Base-by-base conservation (phyloP, 2,329 filamentous ascomycete species). In the Colletotrichum sp. region DNA sequence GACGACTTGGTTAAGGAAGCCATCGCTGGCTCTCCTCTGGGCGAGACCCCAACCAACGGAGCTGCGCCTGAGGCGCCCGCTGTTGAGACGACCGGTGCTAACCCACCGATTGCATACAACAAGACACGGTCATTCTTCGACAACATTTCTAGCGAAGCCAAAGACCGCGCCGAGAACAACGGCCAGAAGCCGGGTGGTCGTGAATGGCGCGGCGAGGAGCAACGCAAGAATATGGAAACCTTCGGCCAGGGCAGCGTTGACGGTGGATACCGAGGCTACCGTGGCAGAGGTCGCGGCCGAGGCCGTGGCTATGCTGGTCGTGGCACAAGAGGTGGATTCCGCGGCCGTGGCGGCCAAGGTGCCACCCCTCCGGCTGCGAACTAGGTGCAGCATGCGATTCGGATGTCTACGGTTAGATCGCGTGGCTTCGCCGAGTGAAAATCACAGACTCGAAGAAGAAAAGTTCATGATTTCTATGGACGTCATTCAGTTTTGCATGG, bases 231-330 rank as follows among this genome's bases (percentile, higher is more conserved):
- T 83, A 95, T 99, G 82, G 97, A 99, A 87, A 99, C 97, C 0
- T 99, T 99, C 80, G 97, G 97, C 10, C 96, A 99, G 84, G 96
- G 96, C 69, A 98, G 96, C 80, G 96, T 99, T 26, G 97, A 99
- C 80, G 93, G 92, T 67, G 91, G 92, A 18, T 94, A 92, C 83
- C 91, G 94, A 77, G 92, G 93, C 69, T 97, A 93, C 85, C 93
- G 96, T 68, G 95, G 95, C 34, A 91, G 95, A 59, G 95, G 95
- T 44, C 93, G 96, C 73, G 95, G 95, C 26, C 91, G 94, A 65
- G 93, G 94, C 30, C 87, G 90, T 76, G 89, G 89, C 24, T 84
- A 86, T 73, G 86, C 86, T 8, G 82, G 82, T 24, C 80, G 84
- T n/a, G 81, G 82, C 49, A 84, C 85, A 68, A 84, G 85, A 44